These are phyloP conservation scores for Amauroascus verrucosus DNA, from an alignment of 2,329 filamentous ascomycete genomes.

Conservation along the genomic window DNA sequence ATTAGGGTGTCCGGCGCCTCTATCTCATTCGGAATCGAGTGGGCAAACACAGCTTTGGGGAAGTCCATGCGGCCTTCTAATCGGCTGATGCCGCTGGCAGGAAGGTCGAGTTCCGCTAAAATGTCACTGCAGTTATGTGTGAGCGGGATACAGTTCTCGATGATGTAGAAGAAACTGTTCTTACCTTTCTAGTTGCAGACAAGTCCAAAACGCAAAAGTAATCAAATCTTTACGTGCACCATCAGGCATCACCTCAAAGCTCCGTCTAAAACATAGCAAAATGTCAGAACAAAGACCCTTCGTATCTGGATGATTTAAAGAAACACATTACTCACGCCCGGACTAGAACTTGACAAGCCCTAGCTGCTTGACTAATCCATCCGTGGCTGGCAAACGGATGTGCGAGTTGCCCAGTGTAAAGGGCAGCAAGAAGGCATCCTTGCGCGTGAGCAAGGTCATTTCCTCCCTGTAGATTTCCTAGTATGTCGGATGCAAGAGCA, in stretches of 20 bases:
- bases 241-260: slow-evolving; percentile 27
- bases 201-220: slow-evolving; percentile 81
- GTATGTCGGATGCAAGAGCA: slow-evolving; percentile 71
- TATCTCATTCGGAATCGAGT: slow-evolving; percentile 26
- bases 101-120: slow-evolving; percentile 68
- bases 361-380: slow-evolving; percentile 54
- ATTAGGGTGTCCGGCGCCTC: slow-evolving; percentile 32
- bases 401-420: slow-evolving; percentile 82
- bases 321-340: slow-evolving; percentile 55
- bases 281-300: neutral
- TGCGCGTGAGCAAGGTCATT: slow-evolving; percentile 77
- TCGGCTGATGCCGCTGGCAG: slow-evolving; percentile 50
- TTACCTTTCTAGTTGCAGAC: slow-evolving; percentile 80
- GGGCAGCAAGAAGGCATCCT: slow-evolving; percentile 68
- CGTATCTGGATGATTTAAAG: too few species aligned
- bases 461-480: slow-evolving; percentile 69
- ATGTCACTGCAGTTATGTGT: slow-evolving; percentile 56
- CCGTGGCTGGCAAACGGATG: slow-evolving; percentile 76
- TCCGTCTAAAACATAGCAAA: slow-evolving; percentile 22
- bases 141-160: too few species aligned
- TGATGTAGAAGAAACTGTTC: too few species aligned
- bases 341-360: slow-evolving; percentile 60
- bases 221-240: slow-evolving; percentile 48
- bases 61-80: slow-evolving; percentile 41
- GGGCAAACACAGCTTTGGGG: slow-evolving; percentile 30